Percentiles rank a stretch among this genome's conserved stretches.
Evolutionary conservation across 1,284 basidiomycete species (phyloP).

Genomic region (Pseudomicrostroma phylloplanum): DNA sequence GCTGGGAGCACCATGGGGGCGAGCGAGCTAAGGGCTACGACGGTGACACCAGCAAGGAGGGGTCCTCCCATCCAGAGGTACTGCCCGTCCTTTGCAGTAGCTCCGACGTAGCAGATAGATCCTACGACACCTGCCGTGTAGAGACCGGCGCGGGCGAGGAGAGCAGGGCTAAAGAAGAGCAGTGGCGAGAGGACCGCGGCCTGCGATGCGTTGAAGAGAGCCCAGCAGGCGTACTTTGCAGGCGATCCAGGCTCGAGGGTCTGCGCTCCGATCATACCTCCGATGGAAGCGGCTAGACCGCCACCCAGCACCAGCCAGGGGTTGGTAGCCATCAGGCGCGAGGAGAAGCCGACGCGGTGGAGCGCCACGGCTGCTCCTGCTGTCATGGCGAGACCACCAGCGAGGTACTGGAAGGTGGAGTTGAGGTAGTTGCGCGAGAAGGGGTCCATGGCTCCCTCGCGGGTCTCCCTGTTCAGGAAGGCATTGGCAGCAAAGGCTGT

Average conservation of each 20-base stretch:
- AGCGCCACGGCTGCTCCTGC: constrained; percentile 70
- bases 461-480: constrained; percentile 48
- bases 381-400: constrained; percentile 69
- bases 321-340: constrained; percentile 71
- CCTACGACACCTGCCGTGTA: constrained; percentile 83
- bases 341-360: constrained; percentile 68
- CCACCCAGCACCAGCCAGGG: constrained; percentile 79
- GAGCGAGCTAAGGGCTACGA: constrained; percentile 74
- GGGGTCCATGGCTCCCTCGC: constrained; percentile 31
- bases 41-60: constrained; percentile 67
- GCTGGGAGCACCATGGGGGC: constrained; percentile 81
- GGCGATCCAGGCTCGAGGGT: constrained; percentile 43
- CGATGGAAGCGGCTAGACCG: constrained; percentile 61
- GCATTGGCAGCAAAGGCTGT: constrained; percentile 44
- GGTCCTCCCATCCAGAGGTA: constrained; percentile 70
- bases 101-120: constrained; percentile 72
- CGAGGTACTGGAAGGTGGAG: constrained; percentile 77
- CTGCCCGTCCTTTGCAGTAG: constrained; percentile 77
- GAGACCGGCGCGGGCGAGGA: constrained; percentile 78
- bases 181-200: constrained; percentile 63
- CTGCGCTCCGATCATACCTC: constrained; percentile 51
- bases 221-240: constrained; percentile 51
- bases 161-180: constrained; percentile 76
- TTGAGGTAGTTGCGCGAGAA: constrained; percentile 59
- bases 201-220: constrained; percentile 75